Base-by-base conservation (phyloP, 345 rosid genomes). In the Raphanus sativus region DNA sequence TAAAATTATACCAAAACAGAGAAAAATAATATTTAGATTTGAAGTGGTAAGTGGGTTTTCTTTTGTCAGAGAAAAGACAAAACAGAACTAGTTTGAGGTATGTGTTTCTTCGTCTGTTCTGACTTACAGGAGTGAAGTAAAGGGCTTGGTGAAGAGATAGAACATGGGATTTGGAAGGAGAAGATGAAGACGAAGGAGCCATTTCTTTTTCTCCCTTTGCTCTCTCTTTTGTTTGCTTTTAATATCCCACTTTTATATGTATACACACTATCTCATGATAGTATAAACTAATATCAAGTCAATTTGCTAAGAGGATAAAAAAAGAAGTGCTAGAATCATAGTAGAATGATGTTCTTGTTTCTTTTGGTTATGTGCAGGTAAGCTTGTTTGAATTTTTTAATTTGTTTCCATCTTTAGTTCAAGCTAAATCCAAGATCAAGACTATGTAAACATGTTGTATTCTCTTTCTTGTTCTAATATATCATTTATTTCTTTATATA, bases 81-180 rank as follows among this genome's bases (percentile, higher is more conserved):
- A 70, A 62, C 62, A 75, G 21, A 21, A 36, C 79, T 48, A 52
- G 58, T 4, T 59, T 59, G 68, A 70, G 60, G 65, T 54, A 5
- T 26, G 32, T 64, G 67, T 42, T 50, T 71, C 54, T 56, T 77
- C 3, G 6, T 68, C 54, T 3, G 25, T 50, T 42, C 12, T 25
- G 15, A 85, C 97, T 89, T 83, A 94, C 98, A 32, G 98, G 92
- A 67, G 90, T 86, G 83, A 94, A 89, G 24, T 74, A 77, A 59
- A 86, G 86, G 32, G 89, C 77, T 16, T 80, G 98, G 77, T 76
- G 89, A 67, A 80, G 77, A 60, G 75, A 81, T 61, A 84, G 82
- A 74, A 85, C 85, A 55, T 87, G 89, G 10, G 87, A 83, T 70
- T 85, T 86, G 67, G 92, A 84, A 71, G 91, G 79, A 79, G 96